Evolutionary conservation across 1,139 yeast species (phyloP).

Genomic region (Sugiyamaella castrensis): DNA sequence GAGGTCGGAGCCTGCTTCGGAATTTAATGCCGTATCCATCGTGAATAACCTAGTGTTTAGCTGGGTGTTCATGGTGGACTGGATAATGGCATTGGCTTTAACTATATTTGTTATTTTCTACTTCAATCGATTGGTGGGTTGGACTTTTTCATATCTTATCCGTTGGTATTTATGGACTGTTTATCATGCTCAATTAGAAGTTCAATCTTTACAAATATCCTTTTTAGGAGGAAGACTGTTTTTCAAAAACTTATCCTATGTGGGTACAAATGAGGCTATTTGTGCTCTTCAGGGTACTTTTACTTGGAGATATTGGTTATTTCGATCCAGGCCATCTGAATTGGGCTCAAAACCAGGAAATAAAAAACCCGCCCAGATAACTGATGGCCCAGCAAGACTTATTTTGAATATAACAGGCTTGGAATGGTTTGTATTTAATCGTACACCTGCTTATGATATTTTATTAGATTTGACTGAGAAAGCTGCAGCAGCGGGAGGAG

Average conservation of each 20-base stretch:
- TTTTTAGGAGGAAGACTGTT: conserved; percentile 78
- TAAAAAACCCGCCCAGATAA: too few species aligned
- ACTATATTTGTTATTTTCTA: conserved; percentile 67
- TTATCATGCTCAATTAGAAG: conserved; percentile 52
- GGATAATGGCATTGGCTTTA: conserved; percentile 67
- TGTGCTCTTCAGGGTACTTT: conserved; percentile 67
- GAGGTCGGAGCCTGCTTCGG: conserved; percentile 9
- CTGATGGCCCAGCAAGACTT: conserved; percentile 54
- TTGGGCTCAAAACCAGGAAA: conserved; percentile 7
- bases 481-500: background rate
- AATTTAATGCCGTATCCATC: conserved; percentile 31
- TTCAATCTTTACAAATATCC: conserved; percentile 73
- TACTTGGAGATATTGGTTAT: conserved; percentile 91
- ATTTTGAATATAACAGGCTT: conserved; percentile 65
- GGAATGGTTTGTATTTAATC: conserved; percentile 77
- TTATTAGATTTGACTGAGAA: conserved; percentile 42
- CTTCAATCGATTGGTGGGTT: conserved; percentile 73
- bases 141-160: conserved; percentile 49
- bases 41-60: conserved; percentile 46
- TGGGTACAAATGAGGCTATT: conserved; percentile 67
- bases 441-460: conserved; percentile 71
- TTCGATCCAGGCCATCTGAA: conserved; percentile 33
- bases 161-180: conserved; percentile 63
- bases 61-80: conserved; percentile 83
- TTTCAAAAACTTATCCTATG: conserved; percentile 68